These are phyloP conservation scores for Xylariales sp. DNA, from an alignment of 2,329 filamentous ascomycete genomes.

Conservation along the genomic window DNA sequence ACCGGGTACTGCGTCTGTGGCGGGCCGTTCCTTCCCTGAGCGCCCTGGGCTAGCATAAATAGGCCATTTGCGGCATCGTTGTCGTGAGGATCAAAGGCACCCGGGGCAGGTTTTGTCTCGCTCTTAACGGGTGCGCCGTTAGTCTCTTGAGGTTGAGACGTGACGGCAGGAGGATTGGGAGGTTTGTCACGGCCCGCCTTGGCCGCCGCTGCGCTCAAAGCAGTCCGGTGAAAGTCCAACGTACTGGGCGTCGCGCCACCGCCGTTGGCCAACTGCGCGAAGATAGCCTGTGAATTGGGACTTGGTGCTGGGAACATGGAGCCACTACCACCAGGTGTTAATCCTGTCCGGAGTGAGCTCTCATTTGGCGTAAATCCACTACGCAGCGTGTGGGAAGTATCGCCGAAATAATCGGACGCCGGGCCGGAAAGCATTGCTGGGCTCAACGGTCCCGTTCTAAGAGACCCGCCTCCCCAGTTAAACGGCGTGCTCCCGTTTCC, in stretches of 20 bases:
- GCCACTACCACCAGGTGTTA: slow-evolving; percentile 93
- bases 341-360: slow-evolving; percentile 87
- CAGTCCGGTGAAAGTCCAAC: slow-evolving; percentile 93
- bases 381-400: slow-evolving; percentile 76
- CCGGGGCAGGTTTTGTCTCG: slow-evolving; percentile 64
- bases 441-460: slow-evolving; percentile 92
- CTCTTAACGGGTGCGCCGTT: slow-evolving; percentile 59
- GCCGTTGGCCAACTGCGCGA: slow-evolving; percentile 77
- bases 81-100: slow-evolving; percentile 87
- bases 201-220: slow-evolving; percentile 80
- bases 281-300: slow-evolving; percentile 85
- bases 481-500: slow-evolving; percentile 79
- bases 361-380: slow-evolving; percentile 96
- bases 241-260: slow-evolving; percentile 90
- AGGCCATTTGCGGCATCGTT: slow-evolving; percentile 96
- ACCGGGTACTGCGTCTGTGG: slow-evolving; percentile 64
- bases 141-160: slow-evolving; percentile 67
- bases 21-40: slow-evolving; percentile 64
- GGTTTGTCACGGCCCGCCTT: slow-evolving; percentile 63
- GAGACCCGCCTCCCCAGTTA: slow-evolving; percentile 83
- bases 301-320: slow-evolving; percentile 97
- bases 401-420: slow-evolving; percentile 86
- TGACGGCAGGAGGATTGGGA: slow-evolving; percentile 51
- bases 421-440: slow-evolving; percentile 97
- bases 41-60: slow-evolving; percentile 84